Evolutionary conservation across 2,329 filamentous ascomycete species (phyloP), one percentile per base, ranked within the genome.

Genomic region (Emergomyces pasteurianus): DNA sequence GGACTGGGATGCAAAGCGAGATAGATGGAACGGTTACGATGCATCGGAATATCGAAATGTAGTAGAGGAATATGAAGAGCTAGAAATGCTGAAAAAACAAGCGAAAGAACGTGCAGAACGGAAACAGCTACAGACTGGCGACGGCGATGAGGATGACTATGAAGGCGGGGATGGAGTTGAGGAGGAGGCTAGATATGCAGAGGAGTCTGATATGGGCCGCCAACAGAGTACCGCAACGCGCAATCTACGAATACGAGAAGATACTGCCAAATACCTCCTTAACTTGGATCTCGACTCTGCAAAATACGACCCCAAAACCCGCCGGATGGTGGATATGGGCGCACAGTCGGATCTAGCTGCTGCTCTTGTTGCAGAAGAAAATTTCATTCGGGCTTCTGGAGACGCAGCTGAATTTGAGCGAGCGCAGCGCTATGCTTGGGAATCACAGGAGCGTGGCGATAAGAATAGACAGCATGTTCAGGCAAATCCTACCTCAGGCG

Each of bases 1-100:
- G 55, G 90, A 92, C 3, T 99, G 92, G 90, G 95, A 99, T 74
- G 94, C 94, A 26, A 99, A 99, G 79, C 83, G 94, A 67, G 94
- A 99, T 77, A 85, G 92, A 50, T 99, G 94, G 92, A 96, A 96
- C 71, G 92, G 92, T n/a, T 99, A 95, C 74, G 92, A 97, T 72
- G 80, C 91, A 0, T 85, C 83, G 65, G 89, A 97, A 73, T 97
- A 96, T 72, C 82, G 84, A 63, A 81, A 84, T 63, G 89, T 97
- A n/a, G 86, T 97, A 47, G 86, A 95, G 58, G 90, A 96, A 67
- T 96, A 89, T 74, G 87, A 94, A 64, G 84, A 92, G 71, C 79
- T 96, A 73, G 92, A 96, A 71, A 84, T 87, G 65, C 77, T 96
- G 64, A 86, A 79, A 63, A 79, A 79, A 53, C 78, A 77, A 55